Evolutionary conservation across 2,329 filamentous ascomycete species (phyloP), one percentile per base, ranked within the genome.

Genomic region (Aspergillus floridensis): DNA sequence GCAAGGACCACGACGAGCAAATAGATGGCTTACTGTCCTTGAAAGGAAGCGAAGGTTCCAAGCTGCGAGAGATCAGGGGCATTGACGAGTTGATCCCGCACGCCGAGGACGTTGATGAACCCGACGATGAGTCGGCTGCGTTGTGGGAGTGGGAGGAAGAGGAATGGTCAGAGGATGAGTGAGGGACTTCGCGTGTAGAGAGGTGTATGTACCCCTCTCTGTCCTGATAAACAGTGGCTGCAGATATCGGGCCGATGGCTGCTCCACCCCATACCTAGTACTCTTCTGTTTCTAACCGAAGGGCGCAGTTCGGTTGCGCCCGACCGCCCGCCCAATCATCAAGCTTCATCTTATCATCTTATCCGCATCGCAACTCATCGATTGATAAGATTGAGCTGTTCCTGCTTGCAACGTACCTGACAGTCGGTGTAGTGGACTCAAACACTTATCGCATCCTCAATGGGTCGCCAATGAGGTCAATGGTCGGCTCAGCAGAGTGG

Each of bases 51-150:
- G 53, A 61, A 2, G 35, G 35, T 10, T 58, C 61, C 5, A 41
- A 35, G 29, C 38, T 63, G 31, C 59, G 60, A 49, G 51, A 57
- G 14, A 5, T 64, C 10, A 14, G 46, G 46, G 62, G 62, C 3
- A 14, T 65, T n/a, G 53, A 62, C 10, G 38, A 65, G 52, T 46
- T 19, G 5, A 61, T 66, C 47, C 63, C 59, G 4, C 21, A 62
- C 50, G 57, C 59, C 5, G 44, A 56, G 7, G 6, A 48, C 31
- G 55, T 63, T 11, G 31, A 51, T 5, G 7, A 58, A 3, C 61
- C 59, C 21, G 61, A 63, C 32, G 11, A 52, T 8, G 12, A 61
- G 4, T n/a, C 48, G 16, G 32, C 32, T 12, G 10, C 32, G 32
- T 35, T 29, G 32, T 35, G 32, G 32, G 32, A 35, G 32, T 35